Conservation (phyloP, 495 filamentous ascomycete species). For the Lindgomyces ingoldianus region DNA sequence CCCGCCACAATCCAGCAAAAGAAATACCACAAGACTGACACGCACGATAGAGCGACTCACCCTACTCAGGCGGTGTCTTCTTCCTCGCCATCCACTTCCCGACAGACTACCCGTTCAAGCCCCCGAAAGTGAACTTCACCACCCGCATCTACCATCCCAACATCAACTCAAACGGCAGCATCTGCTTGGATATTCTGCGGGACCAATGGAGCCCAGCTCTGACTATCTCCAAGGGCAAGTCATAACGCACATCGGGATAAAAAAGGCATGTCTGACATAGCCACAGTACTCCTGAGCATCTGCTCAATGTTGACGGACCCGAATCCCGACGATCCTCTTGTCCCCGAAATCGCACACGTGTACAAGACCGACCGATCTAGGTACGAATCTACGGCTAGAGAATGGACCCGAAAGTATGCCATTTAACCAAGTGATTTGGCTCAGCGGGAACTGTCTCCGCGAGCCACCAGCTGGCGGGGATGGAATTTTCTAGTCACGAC, state of each 20-base stretch:
- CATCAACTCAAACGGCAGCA: slow-evolving; percentile 99
- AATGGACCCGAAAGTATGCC: slow-evolving; percentile 99
- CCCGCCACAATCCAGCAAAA: slow-evolving; percentile 2
- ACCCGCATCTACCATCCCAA: slow-evolving; percentile 99
- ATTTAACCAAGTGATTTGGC: slow-evolving; percentile 54
- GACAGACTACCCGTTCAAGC: slow-evolving; percentile 99
- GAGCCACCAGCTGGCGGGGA: neutral
- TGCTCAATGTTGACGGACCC: slow-evolving; percentile 99
- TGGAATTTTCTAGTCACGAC: neutral
- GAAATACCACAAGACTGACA: slow-evolving; percentile 18
- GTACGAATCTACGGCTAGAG: slow-evolving; percentile 94
- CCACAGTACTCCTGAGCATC: slow-evolving; percentile 88
- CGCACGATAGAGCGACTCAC: slow-evolving; percentile 72
- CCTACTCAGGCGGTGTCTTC: slow-evolving; percentile 97
- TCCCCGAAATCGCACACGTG: slow-evolving; percentile 97
- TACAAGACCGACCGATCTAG: slow-evolving; percentile 97
- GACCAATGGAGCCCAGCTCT: slow-evolving; percentile 99
- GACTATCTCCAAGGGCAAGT: slow-evolving; percentile 95
- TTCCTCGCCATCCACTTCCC: slow-evolving; percentile 98
- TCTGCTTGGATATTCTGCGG: slow-evolving; percentile 95
- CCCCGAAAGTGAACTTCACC: slow-evolving; percentile 99
- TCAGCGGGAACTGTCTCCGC: neutral
- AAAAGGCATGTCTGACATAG: neutral
- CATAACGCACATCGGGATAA: neutral
- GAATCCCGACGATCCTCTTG: slow-evolving; percentile 97